These are phyloP conservation scores for Ambrosia trifida DNA, from an alignment of 129 eudicot genomes.

Conservation along the genomic window DNA sequence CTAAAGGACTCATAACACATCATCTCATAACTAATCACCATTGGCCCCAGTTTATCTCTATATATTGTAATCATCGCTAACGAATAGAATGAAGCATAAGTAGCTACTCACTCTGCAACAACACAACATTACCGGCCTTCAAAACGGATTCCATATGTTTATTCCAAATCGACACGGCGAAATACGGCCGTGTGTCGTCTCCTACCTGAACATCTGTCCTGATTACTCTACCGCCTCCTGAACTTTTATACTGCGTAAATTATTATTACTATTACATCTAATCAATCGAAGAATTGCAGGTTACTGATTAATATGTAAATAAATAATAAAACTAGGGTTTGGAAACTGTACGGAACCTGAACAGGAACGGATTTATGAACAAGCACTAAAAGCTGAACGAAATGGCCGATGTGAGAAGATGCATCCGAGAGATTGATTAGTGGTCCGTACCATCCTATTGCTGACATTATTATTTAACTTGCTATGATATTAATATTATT, in stretches of 20 bases:
- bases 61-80: too few relatives aligned
- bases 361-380: slow-evolving; percentile 63
- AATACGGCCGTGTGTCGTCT: slow-evolving; percentile 69
- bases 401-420: slow-evolving; percentile 57
- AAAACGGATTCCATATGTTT: slow-evolving; percentile 55
- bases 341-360: slow-evolving; percentile 44
- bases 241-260: slow-evolving; percentile 55
- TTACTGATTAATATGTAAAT: background rate
- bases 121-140: slow-evolving; percentile 51
- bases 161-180: slow-evolving; percentile 69
- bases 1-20: too few relatives aligned
- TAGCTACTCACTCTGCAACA: slow-evolving; percentile 57
- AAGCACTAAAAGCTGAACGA: slow-evolving; percentile 67
- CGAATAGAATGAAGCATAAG: too few relatives aligned
- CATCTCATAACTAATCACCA: too few relatives aligned
- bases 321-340: background rate
- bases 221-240: slow-evolving; percentile 58
- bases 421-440: slow-evolving; percentile 67
- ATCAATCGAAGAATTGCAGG: background rate
- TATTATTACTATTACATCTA: background rate
- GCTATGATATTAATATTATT: background rate
- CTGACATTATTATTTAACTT: slow-evolving; percentile 32
- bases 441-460: slow-evolving; percentile 84
- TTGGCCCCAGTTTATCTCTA: too few relatives aligned
- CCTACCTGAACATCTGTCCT: slow-evolving; percentile 82